These are phyloP conservation scores for Comarum palustre DNA, from an alignment of 306 rosid species.

Conservation along the genomic window DNA sequence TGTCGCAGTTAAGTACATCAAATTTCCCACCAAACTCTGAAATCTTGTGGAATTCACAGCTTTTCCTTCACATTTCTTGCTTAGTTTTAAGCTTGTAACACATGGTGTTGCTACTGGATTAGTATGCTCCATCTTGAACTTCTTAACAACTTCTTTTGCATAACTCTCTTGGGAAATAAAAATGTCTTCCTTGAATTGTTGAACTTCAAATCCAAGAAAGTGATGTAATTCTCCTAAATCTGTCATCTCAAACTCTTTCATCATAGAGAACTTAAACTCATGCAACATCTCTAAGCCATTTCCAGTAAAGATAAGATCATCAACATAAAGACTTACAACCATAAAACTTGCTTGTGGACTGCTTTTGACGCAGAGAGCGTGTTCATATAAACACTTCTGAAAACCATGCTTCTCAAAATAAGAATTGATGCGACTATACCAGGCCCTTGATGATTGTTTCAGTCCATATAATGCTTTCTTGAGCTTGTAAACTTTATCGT, in stretches of 20 bases:
- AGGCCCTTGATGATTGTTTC: not conserved
- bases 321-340: too few species aligned
- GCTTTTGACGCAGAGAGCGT: not conserved
- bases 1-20: not conserved
- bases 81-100: not conserved
- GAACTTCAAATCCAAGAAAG: conserved; percentile 12
- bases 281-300: too few species aligned
- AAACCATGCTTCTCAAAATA: conserved; percentile 16
- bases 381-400: not conserved
- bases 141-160: not conserved
- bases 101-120: not conserved
- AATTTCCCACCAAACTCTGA: not conserved
- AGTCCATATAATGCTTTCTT: not conserved
- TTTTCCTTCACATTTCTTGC: not conserved
- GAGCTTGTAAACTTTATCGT: not conserved
- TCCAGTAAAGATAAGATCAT: too few species aligned
- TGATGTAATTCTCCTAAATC: conserved; percentile 9
- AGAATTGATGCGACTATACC: not conserved
- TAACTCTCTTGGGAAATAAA: conserved; percentile 2
- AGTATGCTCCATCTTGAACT: not conserved
- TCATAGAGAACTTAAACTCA: too few species aligned
- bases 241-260: not conserved
- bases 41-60: not conserved
- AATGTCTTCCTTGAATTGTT: not conserved
- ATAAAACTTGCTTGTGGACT: not conserved